Conservation (phyloP, 805 yeast species). For the Yarrowia sp. region DNA sequence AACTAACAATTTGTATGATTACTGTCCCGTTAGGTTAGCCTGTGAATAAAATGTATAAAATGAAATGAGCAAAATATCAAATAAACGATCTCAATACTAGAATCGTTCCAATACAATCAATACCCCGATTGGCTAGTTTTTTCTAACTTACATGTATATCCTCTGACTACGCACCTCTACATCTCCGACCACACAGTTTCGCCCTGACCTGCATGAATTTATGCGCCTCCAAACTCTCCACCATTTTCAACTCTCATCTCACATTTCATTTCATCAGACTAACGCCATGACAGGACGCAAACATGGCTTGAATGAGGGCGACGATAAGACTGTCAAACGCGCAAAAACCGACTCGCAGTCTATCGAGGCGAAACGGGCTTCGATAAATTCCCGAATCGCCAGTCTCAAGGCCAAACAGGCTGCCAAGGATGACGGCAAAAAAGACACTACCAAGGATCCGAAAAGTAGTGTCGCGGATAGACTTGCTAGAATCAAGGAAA, state of each 20-base stretch:
- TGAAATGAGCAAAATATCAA: too few species aligned
- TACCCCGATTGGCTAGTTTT: too few species aligned
- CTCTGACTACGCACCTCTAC: too few species aligned
- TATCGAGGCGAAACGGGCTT: conserved; percentile 10
- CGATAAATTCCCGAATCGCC: neutral
- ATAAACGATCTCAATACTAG: too few species aligned
- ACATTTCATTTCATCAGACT: neutral
- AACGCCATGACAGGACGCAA: conserved; percentile 20
- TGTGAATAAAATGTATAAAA: too few species aligned
- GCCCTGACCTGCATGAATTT: neutral
- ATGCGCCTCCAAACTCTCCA: conserved; percentile 10
- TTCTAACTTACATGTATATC: too few species aligned
- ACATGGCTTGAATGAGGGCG: conserved; percentile 2
- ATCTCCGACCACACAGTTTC: neutral
- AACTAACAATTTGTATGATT: too few species aligned
- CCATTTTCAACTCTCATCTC: neutral
- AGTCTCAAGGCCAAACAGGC: neutral
- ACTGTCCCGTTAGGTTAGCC: too few species aligned
- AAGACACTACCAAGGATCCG: neutral
- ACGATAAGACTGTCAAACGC: conserved; percentile 4
- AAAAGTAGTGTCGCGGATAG: neutral
- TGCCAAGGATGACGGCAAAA: neutral
- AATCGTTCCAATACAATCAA: too few species aligned
- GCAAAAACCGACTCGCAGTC: conserved; percentile 4
- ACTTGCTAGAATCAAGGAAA: conserved; percentile 9